Conservation (phyloP, 495 filamentous ascomycete genomes). For the Xylaria palmicola region DNA sequence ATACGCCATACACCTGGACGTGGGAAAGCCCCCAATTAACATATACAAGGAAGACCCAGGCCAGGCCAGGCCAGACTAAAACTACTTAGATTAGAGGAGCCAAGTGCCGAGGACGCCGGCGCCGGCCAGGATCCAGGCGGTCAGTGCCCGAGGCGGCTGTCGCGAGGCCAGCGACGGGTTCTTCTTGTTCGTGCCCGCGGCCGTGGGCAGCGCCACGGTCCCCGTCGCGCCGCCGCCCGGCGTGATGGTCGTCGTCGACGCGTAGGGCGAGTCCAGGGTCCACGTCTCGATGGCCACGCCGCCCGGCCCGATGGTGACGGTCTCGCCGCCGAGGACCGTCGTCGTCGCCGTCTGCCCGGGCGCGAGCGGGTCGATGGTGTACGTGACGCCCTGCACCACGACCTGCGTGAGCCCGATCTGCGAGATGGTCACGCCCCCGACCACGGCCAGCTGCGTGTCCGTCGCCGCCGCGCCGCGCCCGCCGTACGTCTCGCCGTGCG, state of each 20-base stretch:
- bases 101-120: neutral
- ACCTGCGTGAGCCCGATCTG: conserved; percentile 50
- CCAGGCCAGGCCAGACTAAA: neutral
- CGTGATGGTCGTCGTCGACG: conserved; percentile 39
- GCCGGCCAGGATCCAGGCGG: conserved; percentile 19
- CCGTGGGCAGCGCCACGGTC: conserved; percentile 23
- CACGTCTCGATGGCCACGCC: conserved; percentile 45
- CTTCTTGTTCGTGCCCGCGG: conserved; percentile 10
- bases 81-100: neutral
- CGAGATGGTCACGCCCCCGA: conserved; percentile 49
- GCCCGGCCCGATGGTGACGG: conserved; percentile 39
- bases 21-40: neutral
- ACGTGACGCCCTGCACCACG: conserved; percentile 46
- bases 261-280: conserved; percentile 44
- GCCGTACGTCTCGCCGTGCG: conserved; percentile 42
- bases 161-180: conserved; percentile 9
- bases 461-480: conserved; percentile 31
- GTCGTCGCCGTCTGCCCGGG: conserved; percentile 34
- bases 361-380: conserved; percentile 47
- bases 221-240: conserved; percentile 22
- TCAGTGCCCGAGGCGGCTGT: neutral
- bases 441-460: conserved; percentile 41
- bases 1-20: neutral
- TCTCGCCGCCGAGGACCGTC: conserved; percentile 42
- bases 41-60: neutral